Evolutionary conservation across 129 eudicot genomes (phyloP).

Genomic region (Oenanthe sinensis): DNA sequence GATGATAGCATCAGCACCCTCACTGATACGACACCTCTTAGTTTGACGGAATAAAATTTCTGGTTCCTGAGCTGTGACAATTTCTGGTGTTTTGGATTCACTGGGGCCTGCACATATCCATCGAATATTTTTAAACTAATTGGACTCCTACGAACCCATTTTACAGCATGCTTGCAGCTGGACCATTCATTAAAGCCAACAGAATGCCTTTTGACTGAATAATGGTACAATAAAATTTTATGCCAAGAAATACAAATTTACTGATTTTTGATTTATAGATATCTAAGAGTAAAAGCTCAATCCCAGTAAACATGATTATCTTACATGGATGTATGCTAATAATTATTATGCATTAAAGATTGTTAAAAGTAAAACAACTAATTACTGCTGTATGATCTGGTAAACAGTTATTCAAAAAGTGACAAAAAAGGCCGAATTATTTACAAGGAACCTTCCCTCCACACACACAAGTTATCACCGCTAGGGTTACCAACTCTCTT

Average conservation of each 20-base stretch:
- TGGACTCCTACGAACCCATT: background rate
- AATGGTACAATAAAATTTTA: background rate
- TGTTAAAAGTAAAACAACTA: background rate
- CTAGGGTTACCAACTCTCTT: background rate
- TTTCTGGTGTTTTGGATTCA: conserved; percentile 26
- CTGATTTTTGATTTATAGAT: background rate
- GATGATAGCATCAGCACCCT: conserved; percentile 10
- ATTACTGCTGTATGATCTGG: background rate
- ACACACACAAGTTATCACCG: background rate
- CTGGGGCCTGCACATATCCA: conserved; percentile 27
- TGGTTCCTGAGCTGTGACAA: conserved; percentile 13
- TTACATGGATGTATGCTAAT: background rate
- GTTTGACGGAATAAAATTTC: conserved; percentile 10
- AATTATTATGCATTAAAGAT: background rate
- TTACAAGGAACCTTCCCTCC: background rate
- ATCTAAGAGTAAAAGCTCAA: background rate
- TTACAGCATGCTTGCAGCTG: background rate
- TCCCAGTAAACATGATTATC: background rate
- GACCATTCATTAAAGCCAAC: background rate
- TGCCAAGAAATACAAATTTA: background rate
- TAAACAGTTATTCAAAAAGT: background rate
- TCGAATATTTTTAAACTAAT: background rate
- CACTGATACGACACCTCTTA: conserved; percentile 20
- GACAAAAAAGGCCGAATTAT: background rate
- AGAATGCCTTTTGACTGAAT: background rate